phyloP scores from a whole-genome alignment of 495 filamentous ascomycete species.

The Aspergillus nanangensis region DNA sequence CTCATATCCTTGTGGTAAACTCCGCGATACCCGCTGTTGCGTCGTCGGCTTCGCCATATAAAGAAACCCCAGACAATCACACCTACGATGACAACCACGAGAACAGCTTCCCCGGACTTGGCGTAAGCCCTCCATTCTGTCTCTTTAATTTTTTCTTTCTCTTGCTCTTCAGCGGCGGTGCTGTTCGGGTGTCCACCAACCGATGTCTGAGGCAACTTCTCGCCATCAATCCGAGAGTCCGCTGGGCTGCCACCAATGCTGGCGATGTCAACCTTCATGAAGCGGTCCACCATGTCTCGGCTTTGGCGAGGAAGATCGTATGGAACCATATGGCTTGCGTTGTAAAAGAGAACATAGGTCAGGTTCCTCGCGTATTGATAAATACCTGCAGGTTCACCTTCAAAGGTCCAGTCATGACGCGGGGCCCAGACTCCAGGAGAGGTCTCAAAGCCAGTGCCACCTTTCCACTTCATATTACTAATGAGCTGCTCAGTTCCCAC shows the following conservation, averaged over 20 bases:
- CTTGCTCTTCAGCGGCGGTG: constrained; percentile 64
- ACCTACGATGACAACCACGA: constrained; percentile 78
- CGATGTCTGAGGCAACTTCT: constrained; percentile 75
- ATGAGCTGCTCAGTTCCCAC: constrained; percentile 90
- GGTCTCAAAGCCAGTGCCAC: constrained; percentile 83
- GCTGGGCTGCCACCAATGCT: constrained; percentile 82
- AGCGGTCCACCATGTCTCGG: constrained; percentile 95
- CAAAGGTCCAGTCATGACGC: constrained; percentile 89
- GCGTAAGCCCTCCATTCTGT: constrained; percentile 92
- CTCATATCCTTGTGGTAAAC: constrained; percentile 31
- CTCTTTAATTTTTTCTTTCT: constrained; percentile 71
- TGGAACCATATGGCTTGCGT: constrained; percentile 95
- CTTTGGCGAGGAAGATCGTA: constrained; percentile 85
- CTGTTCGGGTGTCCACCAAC: constrained; percentile 87
- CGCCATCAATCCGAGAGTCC: constrained; percentile 84
- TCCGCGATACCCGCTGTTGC: constrained; percentile 43
- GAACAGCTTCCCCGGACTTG: constrained; percentile 83
- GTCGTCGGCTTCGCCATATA: constrained; percentile 72
- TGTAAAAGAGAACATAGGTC: constrained; percentile 94
- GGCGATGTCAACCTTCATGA: constrained; percentile 89
- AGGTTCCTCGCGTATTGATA: constrained; percentile 93
- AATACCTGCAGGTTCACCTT: constrained; percentile 82
- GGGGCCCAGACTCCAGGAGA: constrained; percentile 89
- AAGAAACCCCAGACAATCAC: constrained; percentile 79
- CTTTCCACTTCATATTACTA: constrained; percentile 87